A percentile compares a stretch with the other conserved stretches of the same genome.
Evolutionary conservation across 1,284 basidiomycete genomes (phyloP).

Genomic region (Irpex sp.): DNA sequence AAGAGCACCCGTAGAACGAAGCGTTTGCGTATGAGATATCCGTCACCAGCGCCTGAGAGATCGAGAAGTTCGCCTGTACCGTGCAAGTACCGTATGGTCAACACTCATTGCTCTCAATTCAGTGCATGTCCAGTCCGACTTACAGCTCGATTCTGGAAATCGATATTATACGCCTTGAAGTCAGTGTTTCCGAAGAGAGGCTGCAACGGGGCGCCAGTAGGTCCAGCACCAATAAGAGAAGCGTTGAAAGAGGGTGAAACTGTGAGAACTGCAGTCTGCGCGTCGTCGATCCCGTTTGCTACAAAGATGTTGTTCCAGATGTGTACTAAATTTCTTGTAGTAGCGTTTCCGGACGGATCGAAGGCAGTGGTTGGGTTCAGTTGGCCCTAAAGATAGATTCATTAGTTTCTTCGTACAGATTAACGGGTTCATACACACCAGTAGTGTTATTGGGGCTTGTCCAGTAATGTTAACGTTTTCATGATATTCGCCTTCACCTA

Average conservation of each 20-base stretch:
- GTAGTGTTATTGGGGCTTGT: conserved; percentile 48
- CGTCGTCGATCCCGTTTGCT: conserved; percentile 44
- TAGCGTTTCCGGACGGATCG: conserved; percentile 30
- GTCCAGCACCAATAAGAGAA: conserved; percentile 52
- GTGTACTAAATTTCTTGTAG: conserved; percentile 47
- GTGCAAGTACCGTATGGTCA: conserved; percentile 32
- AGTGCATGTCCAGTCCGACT: conserved; percentile 15
- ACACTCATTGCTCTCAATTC: neutral
- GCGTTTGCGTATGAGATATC: conserved; percentile 61
- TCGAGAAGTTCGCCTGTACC: conserved; percentile 49
- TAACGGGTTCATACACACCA: conserved; percentile 32
- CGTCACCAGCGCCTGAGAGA: conserved; percentile 57
- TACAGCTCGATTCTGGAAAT: conserved; percentile 65
- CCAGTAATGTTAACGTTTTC: conserved; percentile 58
- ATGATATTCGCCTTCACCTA: conserved; percentile 59
- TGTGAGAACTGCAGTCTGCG: conserved; percentile 48
- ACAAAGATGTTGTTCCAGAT: conserved; percentile 48
- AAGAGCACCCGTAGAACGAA: conserved; percentile 65
- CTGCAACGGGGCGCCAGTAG: conserved; percentile 52
- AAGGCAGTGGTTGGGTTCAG: conserved; percentile 34
- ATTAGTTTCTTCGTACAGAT: neutral
- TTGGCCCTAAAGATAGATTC: conserved; percentile 40
- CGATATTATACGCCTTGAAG: conserved; percentile 65
- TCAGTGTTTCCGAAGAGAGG: conserved; percentile 52
- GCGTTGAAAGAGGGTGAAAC: conserved; percentile 47